Conservation (phyloP, 2,329 filamentous ascomycete genomes). For the Arthrinium phaeospermum region DNA sequence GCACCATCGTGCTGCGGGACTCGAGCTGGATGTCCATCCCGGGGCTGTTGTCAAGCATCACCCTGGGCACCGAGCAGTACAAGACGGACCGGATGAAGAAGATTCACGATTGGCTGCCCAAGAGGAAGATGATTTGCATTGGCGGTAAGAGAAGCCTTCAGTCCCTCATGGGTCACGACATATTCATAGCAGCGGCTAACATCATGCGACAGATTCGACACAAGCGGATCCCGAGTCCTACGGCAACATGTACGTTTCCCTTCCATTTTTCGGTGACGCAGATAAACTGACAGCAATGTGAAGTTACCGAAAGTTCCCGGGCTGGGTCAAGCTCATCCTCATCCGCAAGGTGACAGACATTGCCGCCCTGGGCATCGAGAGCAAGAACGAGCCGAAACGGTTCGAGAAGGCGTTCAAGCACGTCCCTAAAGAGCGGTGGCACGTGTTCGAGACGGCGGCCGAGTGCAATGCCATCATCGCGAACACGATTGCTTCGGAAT, state of each 20-base stretch:
- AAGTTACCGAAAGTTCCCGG: constrained; percentile 67
- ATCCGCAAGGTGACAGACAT: constrained; percentile 85
- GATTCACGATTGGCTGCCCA: constrained; percentile 79
- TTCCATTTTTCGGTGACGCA: background rate
- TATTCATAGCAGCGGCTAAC: background rate
- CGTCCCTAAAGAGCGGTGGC: constrained; percentile 75
- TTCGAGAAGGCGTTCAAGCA: constrained; percentile 85
- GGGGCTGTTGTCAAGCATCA: constrained; percentile 80
- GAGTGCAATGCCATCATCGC: constrained; percentile 60
- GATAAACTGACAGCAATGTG: background rate
- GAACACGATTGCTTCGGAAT: constrained; percentile 25
- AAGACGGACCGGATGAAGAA: constrained; percentile 82
- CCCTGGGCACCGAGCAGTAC: constrained; percentile 82
- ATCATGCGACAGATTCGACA: constrained; percentile 69
- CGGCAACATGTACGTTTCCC: constrained; percentile 70
- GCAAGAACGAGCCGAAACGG: constrained; percentile 74
- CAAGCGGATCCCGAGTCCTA: constrained; percentile 93
- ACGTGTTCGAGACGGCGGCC: constrained; percentile 78
- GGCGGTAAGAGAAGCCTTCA: constrained; percentile 48
- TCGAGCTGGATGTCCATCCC: constrained; percentile 84
- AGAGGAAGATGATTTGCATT: constrained; percentile 79
- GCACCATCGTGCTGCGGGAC: constrained; percentile 84
- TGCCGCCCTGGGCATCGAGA: constrained; percentile 69
- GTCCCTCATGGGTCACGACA: background rate
- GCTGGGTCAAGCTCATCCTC: constrained; percentile 83